Percentiles rank a stretch among this genome's conserved stretches.
Conservation (phyloP, 192 early-diverging fungal species). For the Linnemannia zychae region DNA sequence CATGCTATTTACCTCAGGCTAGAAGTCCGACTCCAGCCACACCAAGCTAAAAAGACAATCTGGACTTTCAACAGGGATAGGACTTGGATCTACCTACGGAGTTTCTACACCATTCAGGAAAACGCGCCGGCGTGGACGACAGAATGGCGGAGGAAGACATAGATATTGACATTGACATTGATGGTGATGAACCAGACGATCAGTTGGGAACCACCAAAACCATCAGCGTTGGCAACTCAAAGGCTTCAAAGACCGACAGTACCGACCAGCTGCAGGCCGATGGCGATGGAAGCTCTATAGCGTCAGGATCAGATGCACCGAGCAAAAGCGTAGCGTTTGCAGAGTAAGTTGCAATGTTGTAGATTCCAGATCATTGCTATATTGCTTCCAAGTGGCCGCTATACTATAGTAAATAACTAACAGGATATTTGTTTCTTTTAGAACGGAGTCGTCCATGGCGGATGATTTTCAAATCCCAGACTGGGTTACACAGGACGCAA, state of each 20-base stretch:
- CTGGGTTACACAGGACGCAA: constrained; percentile 54
- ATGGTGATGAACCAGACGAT: constrained; percentile 40
- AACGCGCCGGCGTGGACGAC: constrained; percentile 2
- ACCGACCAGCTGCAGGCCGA: background rate
- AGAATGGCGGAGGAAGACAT: constrained; percentile 46
- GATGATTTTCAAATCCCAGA: constrained; percentile 49
- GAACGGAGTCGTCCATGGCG: constrained; percentile 10
- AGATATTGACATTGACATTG: constrained; percentile 49
- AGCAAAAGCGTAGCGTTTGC: background rate
- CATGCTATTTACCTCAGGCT: background rate
- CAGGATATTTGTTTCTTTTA: background rate
- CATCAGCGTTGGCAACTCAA: background rate
- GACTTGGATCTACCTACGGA: background rate
- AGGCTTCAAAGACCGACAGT: too few species aligned
- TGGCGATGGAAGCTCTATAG: background rate
- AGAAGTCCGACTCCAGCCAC: background rate
- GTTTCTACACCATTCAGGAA: background rate
- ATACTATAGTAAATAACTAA: background rate
- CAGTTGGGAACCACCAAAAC: background rate
- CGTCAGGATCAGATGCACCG: background rate
- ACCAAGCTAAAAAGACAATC: background rate
- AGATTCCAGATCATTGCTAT: background rate
- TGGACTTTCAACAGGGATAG: background rate
- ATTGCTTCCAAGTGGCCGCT: background rate
- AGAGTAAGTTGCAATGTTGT: background rate